A percentile compares a stretch with the other conserved stretches of the same genome.
phyloP scores from a whole-genome alignment of 257 asterid genomes.

The Solanum sejunctum region DNA sequence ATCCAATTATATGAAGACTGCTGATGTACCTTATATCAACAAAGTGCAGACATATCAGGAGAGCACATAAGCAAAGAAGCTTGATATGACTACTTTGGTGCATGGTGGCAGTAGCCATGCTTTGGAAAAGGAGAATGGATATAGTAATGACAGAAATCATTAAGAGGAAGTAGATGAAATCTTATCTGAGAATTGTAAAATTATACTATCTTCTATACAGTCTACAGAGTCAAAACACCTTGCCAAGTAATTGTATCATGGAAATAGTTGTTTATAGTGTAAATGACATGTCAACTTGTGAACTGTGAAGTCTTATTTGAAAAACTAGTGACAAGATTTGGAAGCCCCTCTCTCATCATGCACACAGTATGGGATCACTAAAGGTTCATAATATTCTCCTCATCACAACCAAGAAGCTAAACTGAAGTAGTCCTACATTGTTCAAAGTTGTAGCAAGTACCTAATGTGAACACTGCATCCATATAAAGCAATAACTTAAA shows the following conservation, averaged over 20 bases:
- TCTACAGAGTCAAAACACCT: not conserved
- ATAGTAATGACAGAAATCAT: not conserved
- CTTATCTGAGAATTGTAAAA: not conserved
- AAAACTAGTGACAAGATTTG: not conserved
- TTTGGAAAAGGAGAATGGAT: not conserved
- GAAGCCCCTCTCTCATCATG: not conserved
- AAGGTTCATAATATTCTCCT: not conserved
- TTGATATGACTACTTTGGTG: not conserved
- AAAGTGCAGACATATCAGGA: not conserved
- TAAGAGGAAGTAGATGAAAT: not conserved
- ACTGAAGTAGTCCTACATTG: not conserved
- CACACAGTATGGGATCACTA: not conserved
- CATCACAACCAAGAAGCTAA: not conserved
- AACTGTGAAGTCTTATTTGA: not conserved
- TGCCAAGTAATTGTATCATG: not conserved
- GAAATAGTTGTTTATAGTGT: not conserved
- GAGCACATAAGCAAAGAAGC: not conserved
- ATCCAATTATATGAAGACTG: not conserved
- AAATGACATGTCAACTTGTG: not conserved
- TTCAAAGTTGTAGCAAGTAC: not conserved
- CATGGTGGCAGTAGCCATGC: not conserved
- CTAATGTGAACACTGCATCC: not conserved
- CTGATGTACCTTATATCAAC: not conserved
- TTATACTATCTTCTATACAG: not conserved
- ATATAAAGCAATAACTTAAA: not conserved